A percentile compares a stretch with the other conserved stretches of the same genome.
Conservation (phyloP, 2,329 filamentous ascomycete genomes). For the Zasmidium cellare region DNA sequence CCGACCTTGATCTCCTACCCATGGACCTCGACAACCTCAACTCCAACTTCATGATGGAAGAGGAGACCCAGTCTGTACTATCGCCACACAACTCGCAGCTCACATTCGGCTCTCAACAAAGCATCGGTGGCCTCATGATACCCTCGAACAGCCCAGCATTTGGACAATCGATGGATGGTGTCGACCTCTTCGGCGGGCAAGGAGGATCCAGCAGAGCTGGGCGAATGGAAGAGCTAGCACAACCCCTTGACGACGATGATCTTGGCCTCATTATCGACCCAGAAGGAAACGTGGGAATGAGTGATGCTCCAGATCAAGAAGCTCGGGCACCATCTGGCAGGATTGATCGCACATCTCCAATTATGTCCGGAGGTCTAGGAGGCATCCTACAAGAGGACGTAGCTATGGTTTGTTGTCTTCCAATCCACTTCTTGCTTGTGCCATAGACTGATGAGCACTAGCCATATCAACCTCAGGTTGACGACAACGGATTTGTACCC, state of each 20-base stretch:
- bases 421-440: not conserved
- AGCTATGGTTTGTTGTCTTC: not conserved
- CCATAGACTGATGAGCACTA: not conserved
- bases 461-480: conserved; percentile 2
- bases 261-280: conserved; percentile 52
- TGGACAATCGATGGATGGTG: conserved; percentile 36
- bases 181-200: conserved; percentile 42
- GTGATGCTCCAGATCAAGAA: conserved; percentile 16
- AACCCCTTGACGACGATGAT: conserved; percentile 27
- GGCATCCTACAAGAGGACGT: not conserved
- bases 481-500: conserved; percentile 37
- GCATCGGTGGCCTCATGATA: conserved; percentile 48
- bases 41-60: conserved; percentile 48
- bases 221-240: conserved; percentile 4
- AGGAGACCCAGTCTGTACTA: conserved; percentile 37
- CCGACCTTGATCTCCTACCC: conserved; percentile 62
- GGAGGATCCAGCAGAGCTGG: conserved; percentile 42
- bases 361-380: conserved; percentile 30
- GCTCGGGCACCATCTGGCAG: conserved; percentile 7
- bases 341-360: conserved; percentile 6
- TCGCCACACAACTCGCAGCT: conserved; percentile 37
- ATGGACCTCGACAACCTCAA: conserved; percentile 53
- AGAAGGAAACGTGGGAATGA: conserved; percentile 53
- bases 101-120: conserved; percentile 24
- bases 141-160: conserved; percentile 44